Base-by-base conservation (phyloP, 2,329 filamentous ascomycete genomes). In the Colletotrichum somersetense region DNA sequence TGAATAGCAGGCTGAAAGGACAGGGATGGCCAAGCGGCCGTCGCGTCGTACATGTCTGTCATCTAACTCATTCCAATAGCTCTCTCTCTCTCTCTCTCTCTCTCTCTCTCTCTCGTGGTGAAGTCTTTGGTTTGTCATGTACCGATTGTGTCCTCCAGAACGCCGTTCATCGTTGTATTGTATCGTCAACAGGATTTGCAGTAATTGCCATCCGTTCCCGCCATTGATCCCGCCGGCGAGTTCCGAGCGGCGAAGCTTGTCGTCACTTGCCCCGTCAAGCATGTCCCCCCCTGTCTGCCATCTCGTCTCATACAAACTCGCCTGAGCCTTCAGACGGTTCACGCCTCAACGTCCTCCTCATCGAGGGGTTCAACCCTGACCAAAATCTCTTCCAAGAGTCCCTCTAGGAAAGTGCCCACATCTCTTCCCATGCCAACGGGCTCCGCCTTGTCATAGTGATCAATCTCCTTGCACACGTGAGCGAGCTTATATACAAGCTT, bases 341-440 rank as follows among this genome's bases (percentile, higher is more conserved):
- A 72, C 61, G 66, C 70, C 66, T 59, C 70, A 70, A 70, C 40
- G 55, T 90, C 89, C n/a, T 90, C 89, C 76, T 94, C 93, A 77
- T 96, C 93, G 73, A 95, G 86, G 5, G 95, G 93, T 83, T 98
- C 96, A 18, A 98, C 94, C 67, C 96, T 85, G 46, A 98, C 95
- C 30, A 99, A 84, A 33, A 99, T 92, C 85, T 99, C 96, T 81
- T 99, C 96, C 44, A 99, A 84, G 74, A 98, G 89, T 0, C 95
- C 96, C 81, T 99, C 96, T 10, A 98, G 83, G 76, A 98, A 97
- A 1, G 93, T 94, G 56, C 91, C 91, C 2, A 97, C 95, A 35
- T 96, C 95, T 56, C 94, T 91, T 0, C 95, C 96, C 96, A 98
- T 98, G 1, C 95, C 94, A 14, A 98, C 94, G 7, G 95, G 94